Evolutionary conservation across 768 basidiomycete species (phyloP), one percentile per base, ranked within the genome.

Genomic region (Mycena alexandri): DNA sequence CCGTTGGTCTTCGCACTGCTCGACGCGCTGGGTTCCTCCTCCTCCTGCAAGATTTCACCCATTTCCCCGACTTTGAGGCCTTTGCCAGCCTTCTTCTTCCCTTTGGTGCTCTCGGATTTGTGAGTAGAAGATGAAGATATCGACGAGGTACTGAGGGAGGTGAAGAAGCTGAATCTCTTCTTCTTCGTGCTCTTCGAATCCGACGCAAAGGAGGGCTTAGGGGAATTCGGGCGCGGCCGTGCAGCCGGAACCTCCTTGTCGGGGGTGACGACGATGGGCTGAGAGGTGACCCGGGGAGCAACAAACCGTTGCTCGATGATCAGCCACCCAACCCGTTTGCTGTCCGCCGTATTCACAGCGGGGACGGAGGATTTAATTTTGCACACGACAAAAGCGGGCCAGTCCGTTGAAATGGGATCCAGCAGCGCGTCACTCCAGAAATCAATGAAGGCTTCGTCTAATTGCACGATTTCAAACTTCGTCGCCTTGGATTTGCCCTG

Each of bases 381-480:
- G 76, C 90, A 91, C 16, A 94, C 75, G 44, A 91, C 85, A 70
- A 93, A 92, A 6, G 83, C 79, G 14, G 92, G 92, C 92, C 90
- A 93, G 47, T 79, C 76, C 1, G 82, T 76, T 0, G 90, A 81
- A 63, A 93, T 84, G 19, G 91, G 87, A 72, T 94, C 93, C 17
- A 89, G 79, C 36, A 93, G 74, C 2, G 91, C 85, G 72, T 94
- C 93, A 56, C 83, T 85, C 92, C 92, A 94, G 74, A 93, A 93
- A 76, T 94, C 93, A 60, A 93, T 79, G 75, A 94, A 94, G 1
- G 92, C 91, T 72, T 94, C 93, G 72, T 94, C 93, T 13, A 94
- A 73, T 66, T 88, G 84, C n/a, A 89, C 78, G 41, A 87, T 69
- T 16, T 82, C 78, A 13, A 90, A 76, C 11, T 78, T 76, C 0